Percentiles rank a stretch among this genome's conserved stretches.
These are phyloP conservation scores for Microdochium nivale DNA, from an alignment of 2,329 filamentous ascomycete species.

Conservation along the genomic window DNA sequence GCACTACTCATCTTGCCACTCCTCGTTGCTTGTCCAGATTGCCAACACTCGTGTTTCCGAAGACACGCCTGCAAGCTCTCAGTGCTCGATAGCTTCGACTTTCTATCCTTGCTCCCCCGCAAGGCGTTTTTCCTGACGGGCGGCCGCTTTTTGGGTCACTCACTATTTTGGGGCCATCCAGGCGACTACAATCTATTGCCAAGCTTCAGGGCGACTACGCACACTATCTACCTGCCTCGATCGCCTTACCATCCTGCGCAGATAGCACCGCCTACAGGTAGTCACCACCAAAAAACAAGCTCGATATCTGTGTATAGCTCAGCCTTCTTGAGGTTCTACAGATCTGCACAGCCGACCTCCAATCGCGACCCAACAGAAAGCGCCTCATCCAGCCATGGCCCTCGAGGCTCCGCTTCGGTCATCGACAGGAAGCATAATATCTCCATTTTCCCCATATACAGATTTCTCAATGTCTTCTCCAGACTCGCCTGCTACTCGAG, in stretches of 20 bases:
- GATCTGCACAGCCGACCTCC: neutral
- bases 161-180: no score
- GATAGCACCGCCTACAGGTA: neutral
- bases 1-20: no score
- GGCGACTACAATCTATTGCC: no score
- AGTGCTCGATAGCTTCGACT: no score
- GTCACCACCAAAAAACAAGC: neutral
- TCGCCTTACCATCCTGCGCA: neutral
- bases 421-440: constrained; percentile 49
- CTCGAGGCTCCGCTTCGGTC: constrained; percentile 54
- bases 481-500: constrained; percentile 38
- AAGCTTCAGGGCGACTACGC: neutral
- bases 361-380: neutral
- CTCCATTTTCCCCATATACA: constrained; percentile 41
- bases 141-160: no score
- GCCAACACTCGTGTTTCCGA: no score
- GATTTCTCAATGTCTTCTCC: constrained; percentile 48
- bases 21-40: no score
- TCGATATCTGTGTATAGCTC: neutral
- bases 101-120: no score
- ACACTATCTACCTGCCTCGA: neutral
- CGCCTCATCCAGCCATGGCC: constrained; percentile 33
- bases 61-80: no score
- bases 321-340: neutral
- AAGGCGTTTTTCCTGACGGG: no score